Conservation (phyloP, 1,284 basidiomycete genomes). For the Sphagnurus paluster region DNA sequence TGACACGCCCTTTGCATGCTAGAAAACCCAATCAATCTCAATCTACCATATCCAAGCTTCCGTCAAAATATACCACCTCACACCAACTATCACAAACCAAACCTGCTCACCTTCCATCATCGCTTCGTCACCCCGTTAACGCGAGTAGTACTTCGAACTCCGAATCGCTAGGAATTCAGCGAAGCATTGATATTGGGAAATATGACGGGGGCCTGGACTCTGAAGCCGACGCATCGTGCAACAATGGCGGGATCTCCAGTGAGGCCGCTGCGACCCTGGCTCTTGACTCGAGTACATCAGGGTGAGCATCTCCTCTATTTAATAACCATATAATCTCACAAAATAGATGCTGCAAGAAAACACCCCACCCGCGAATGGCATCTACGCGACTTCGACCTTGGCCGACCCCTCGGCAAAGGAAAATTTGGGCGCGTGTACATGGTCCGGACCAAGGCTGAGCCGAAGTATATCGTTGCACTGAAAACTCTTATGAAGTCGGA, state of each 20-base stretch:
- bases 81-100: conserved; percentile 35
- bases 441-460: conserved; percentile 87
- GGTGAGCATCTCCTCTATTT: too few relatives aligned
- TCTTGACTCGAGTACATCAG: conserved; percentile 66
- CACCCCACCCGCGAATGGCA: conserved; percentile 80
- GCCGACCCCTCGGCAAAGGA: conserved; percentile 94
- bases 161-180: conserved; percentile 10
- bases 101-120: conserved; percentile 29
- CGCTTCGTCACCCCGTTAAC: conserved; percentile 27
- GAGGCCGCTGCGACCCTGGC: conserved; percentile 73
- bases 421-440: conserved; percentile 99
- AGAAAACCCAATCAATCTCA: conserved; percentile 56
- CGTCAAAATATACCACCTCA: conserved; percentile 61
- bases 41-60: conserved; percentile 54
- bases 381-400: conserved; percentile 89
- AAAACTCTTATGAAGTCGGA: conserved; percentile 98
- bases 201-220: conserved; percentile 91
- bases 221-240: conserved; percentile 68
- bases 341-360: conserved; percentile 37
- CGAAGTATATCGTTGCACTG: conserved; percentile 93
- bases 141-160: conserved; percentile 15
- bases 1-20: conserved; percentile 35
- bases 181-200: conserved; percentile 62
- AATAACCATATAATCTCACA: background rate
- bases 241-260: conserved; percentile 55